These are phyloP conservation scores for Boletellus sp. DNA, from an alignment of 768 basidiomycete genomes.

Conservation along the genomic window DNA sequence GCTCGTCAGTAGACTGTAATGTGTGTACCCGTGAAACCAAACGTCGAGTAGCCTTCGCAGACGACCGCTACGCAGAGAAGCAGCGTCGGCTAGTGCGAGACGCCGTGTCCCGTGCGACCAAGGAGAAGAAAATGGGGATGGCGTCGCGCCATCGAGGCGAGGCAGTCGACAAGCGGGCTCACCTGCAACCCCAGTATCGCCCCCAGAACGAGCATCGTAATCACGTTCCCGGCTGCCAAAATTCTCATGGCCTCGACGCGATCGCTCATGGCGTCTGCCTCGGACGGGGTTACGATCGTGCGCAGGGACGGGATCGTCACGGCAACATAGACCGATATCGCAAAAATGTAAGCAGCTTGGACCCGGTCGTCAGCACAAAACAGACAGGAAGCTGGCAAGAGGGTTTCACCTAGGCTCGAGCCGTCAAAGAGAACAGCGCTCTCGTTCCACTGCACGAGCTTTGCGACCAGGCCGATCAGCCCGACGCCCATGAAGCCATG, in stretches of 20 bases:
- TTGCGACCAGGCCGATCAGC: slow-evolving; percentile 67
- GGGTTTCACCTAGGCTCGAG: slow-evolving; percentile 65
- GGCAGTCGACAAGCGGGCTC: slow-evolving; percentile 23
- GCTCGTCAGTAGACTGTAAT: slow-evolving; percentile 5
- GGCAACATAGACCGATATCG: slow-evolving; percentile 73
- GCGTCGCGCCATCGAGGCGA: background rate
- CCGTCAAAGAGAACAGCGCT: slow-evolving; percentile 96
- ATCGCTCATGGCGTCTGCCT: slow-evolving; percentile 58
- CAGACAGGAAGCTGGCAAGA: background rate
- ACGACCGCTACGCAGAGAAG: background rate
- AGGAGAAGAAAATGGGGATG: slow-evolving; percentile 2
- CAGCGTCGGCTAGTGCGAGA: slow-evolving; percentile 11
- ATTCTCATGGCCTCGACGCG: slow-evolving; percentile 76
- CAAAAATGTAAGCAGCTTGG: slow-evolving; percentile 71
- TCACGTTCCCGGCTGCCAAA: slow-evolving; percentile 82
- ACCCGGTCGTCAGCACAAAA: slow-evolving; percentile 13
- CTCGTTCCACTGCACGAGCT: slow-evolving; percentile 85
- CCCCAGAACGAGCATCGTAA: slow-evolving; percentile 67
- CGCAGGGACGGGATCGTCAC: slow-evolving; percentile 78
- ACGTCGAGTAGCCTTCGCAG: background rate
- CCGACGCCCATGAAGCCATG: slow-evolving; percentile 84
- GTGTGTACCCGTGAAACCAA: slow-evolving; percentile 13
- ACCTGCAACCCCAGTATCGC: slow-evolving; percentile 73
- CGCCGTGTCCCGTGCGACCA: slow-evolving; percentile 7
- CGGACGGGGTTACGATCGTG: slow-evolving; percentile 62